phyloP scores from a whole-genome alignment of 1,284 basidiomycete genomes.

The Ganoderma boninense region DNA sequence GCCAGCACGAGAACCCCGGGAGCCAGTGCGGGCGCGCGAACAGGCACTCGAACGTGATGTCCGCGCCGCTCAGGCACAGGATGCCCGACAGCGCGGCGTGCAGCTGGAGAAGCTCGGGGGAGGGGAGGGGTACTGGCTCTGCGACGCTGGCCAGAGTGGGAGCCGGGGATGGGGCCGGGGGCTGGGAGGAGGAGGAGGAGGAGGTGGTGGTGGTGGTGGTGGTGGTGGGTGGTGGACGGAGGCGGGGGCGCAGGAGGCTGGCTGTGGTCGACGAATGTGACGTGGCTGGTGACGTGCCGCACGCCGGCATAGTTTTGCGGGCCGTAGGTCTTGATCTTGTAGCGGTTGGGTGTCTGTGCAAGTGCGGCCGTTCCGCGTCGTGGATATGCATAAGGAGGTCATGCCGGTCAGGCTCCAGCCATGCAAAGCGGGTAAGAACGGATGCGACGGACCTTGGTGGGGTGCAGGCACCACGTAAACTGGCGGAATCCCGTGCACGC shows the following conservation, averaged over 20 bases:
- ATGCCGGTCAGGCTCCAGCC: neutral
- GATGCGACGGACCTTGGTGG: neutral
- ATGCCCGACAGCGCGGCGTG: neutral
- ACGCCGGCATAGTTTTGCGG: neutral
- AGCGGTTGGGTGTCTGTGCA: neutral
- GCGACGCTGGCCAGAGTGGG: too few species aligned
- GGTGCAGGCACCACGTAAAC: neutral
- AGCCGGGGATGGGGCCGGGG: too few species aligned
- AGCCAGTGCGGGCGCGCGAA: neutral
- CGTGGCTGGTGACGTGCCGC: neutral
- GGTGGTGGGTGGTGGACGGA: too few species aligned
- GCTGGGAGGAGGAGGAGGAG: neutral
- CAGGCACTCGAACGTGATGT: neutral
- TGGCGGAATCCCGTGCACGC: neutral
- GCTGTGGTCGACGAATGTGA: neutral
- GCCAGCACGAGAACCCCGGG: neutral
- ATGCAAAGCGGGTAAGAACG: neutral
- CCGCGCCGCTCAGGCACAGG: neutral
- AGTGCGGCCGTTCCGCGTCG: neutral
- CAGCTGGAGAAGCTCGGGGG: neutral
- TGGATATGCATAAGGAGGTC: neutral
- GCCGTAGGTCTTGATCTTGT: neutral
- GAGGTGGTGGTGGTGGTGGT: too few species aligned
- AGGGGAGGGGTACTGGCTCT: neutral
- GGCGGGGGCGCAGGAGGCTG: too few species aligned